phyloP scores from a whole-genome alignment of 352 stramenopile species.

The Globisporangium canariense region DNA sequence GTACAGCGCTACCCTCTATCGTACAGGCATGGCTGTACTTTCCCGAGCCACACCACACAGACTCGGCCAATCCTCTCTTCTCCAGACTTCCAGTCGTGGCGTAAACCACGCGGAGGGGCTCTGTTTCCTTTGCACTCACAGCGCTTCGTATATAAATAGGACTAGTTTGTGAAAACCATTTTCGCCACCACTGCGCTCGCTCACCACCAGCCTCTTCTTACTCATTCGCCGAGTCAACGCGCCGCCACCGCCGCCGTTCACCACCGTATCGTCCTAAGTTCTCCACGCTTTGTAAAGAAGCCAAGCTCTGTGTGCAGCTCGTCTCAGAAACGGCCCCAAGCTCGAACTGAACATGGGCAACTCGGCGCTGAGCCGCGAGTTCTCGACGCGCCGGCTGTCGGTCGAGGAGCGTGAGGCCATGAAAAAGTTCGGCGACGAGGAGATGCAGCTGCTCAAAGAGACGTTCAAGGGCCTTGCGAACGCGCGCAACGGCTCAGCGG shows the following conservation, averaged over 20 bases:
- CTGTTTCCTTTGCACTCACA: neutral
- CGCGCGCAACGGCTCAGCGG: constrained; percentile 50
- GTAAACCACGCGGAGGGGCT: neutral
- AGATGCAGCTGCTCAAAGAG: constrained; percentile 74
- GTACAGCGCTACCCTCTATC: too few species aligned
- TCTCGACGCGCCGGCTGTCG: constrained; percentile 43
- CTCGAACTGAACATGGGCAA: constrained; percentile 47
- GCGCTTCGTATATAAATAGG: neutral
- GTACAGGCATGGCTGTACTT: neutral
- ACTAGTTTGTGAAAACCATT: constrained; percentile 1
- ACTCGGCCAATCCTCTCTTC: neutral
- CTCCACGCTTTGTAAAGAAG: too few species aligned
- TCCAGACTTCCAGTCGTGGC: neutral
- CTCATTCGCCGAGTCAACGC: neutral
- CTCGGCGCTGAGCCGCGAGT: constrained; percentile 50
- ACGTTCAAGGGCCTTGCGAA: constrained; percentile 77
- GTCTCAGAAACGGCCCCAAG: too few species aligned
- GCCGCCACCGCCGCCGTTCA: neutral
- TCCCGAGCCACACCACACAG: neutral
- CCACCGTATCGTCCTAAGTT: neutral
- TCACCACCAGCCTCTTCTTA: neutral
- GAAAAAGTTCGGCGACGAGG: constrained; percentile 75
- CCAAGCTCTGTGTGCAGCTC: too few species aligned
- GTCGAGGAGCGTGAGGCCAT: constrained; percentile 58
- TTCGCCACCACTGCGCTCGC: neutral